Base-by-base conservation (phyloP, 2,329 filamentous ascomycete species). In the Curvularia eragrostidis region DNA sequence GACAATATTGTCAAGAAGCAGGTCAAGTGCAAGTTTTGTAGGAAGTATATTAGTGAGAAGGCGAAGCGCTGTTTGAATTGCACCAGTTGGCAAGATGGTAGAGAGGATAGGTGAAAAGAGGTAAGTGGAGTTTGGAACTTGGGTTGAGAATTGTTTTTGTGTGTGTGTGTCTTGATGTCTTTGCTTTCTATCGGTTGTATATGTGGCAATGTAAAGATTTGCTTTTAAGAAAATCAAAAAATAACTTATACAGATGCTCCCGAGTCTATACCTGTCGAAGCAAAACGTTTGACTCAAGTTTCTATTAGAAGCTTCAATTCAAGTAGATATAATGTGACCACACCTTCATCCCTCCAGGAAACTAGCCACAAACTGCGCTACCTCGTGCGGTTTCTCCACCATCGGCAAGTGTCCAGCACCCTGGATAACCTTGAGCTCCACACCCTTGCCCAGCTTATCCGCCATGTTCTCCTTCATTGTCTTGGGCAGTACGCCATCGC, bases 331-430 rank as follows among this genome's bases (percentile, higher is more conserved):
- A n/a, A n/a, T n/a, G n/a, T n/a, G n/a, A n/a, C n/a, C n/a, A 30
- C 28, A 12, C 10, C 8, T 23, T 23, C 21, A 53, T 13, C 34
- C 19, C 26, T 55, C 59, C 12, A 73, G 48, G 51, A 90, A 91
- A 8, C 75, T 79, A 41, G 81, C 78, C 2, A 94, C 80, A 44
- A 85, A 85, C 26, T 83, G 79, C 72, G 88, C 88, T 72, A 93
- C 93, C 3, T 83, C 86, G 55, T 81, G 77, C 0, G 90, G 88
- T 64, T 86, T 84, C 77, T 96, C 92, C 47, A 87, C 87, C 91
- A 96, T 96, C 0, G 92, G 92, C 69, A 96, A 77, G 79, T 96
- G 92, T 0, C 92, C 92, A 0, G 91, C 87, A 8, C 83, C 79
- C 0, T 90, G 85, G 9, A 96, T 84, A 56, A 90, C 76, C 72